phyloP scores from a whole-genome alignment of 176 grass and related monocot species.

The Avena atlantica region DNA sequence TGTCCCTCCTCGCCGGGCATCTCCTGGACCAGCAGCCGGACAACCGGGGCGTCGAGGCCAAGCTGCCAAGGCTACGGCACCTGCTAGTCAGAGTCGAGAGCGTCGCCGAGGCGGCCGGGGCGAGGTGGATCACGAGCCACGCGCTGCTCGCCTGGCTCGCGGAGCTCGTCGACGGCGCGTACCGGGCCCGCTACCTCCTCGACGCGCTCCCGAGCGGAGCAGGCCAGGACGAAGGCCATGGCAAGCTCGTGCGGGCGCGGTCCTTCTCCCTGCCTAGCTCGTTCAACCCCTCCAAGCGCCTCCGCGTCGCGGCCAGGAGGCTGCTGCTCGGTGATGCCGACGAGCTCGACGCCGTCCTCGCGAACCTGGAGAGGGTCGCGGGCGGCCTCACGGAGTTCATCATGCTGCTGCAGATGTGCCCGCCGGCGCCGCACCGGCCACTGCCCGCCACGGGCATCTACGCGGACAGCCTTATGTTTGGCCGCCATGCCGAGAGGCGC shows the following conservation, averaged over 20 bases:
- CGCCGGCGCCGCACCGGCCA: slow-evolving; percentile 30
- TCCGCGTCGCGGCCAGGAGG: slow-evolving; percentile 30
- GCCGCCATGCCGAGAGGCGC: slow-evolving; percentile 14
- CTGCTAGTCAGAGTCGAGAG: slow-evolving; percentile 31
- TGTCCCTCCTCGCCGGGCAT: slow-evolving; percentile 20
- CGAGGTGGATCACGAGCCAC: slow-evolving; percentile 29
- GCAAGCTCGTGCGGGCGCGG: background rate
- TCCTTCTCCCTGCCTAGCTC: slow-evolving; percentile 11
- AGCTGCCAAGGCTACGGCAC: slow-evolving; percentile 8
- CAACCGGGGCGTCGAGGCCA: background rate
- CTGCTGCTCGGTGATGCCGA: background rate
- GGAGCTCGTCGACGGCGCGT: slow-evolving; percentile 11
- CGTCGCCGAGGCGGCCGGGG: background rate
- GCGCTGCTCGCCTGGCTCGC: slow-evolving; percentile 36
- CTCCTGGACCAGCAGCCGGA: background rate
- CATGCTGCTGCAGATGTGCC: slow-evolving; percentile 36
- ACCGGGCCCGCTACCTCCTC: slow-evolving; percentile 32
- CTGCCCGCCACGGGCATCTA: slow-evolving; percentile 30
- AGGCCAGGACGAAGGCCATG: background rate
- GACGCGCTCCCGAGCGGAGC: background rate
- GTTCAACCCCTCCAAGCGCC: slow-evolving; percentile 36
- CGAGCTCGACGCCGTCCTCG: slow-evolving; percentile 7
- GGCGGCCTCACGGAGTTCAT: slow-evolving; percentile 30
- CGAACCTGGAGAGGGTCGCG: slow-evolving; percentile 14
- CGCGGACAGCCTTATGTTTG: slow-evolving; percentile 34